Base-by-base conservation (phyloP, 1,284 basidiomycete genomes). In the Cutaneotrichosporon spelunceum region DNA sequence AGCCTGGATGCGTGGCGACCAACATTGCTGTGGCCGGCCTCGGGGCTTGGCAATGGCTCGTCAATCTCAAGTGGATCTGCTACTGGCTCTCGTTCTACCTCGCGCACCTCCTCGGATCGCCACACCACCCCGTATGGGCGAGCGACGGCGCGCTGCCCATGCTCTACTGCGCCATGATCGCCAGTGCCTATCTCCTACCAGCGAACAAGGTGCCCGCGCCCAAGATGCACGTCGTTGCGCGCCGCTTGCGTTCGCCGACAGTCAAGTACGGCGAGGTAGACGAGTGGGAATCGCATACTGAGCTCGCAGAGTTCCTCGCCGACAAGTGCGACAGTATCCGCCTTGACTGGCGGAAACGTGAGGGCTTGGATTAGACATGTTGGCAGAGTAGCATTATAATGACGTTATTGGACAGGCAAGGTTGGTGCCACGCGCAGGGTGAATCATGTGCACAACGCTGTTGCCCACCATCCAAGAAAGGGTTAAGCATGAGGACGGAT, bases 1-100 rank as follows among this genome's bases (percentile, higher is more conserved):
- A 91, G 63, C 92, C 92, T 0, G 91, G 90, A 1, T 82, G 90
- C 33, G 87, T 84, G 24, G 80, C 82, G 47, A 91, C 90, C 2
- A 86, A 86, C 61, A 86, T 92, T 64, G 76, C 83, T 50, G 75
- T 63, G 7, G 56, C 61, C 3, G 70, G 67, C 5, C 59, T 75
- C 10, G 70, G 69, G 3, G 59, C 61, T 4, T 68, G 72, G 24
- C 80, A 79, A 0, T 75, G 87, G 53, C 79, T 85, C 49, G 83
- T 81, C 11, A 77, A 81, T 14, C 59, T 88, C 47, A 72, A 84
- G 49, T 80, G 84, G 61, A 65, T 82, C 1, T 65, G 85, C 34
- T 89, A 89, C 81, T 73, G 84, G 10, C 54, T 84, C 13, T 55
- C 82, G 2, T 90, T 93, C 72, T 88, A 87, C 70, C 19, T 93